Evolutionary conservation across 208 protist genomes (phyloP).

Genomic region (Acanthamoeba comandoni): DNA sequence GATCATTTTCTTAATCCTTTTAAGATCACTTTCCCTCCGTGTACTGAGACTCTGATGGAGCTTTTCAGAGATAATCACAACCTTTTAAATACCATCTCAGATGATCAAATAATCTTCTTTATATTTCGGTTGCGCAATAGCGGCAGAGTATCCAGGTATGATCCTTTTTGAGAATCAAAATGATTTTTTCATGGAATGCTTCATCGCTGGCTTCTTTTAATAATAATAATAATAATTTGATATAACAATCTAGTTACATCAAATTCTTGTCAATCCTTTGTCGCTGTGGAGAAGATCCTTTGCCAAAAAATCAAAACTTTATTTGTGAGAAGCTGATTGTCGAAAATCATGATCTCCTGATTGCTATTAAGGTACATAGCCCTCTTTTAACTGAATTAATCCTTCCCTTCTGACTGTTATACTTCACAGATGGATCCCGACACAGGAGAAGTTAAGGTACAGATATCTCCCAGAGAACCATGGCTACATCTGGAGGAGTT

Average conservation of each 20-base stretch:
- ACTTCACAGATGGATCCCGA: constrained; percentile 30
- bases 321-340: constrained; percentile 54
- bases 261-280: constrained; percentile 61
- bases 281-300: constrained; percentile 4
- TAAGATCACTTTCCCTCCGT: constrained; percentile 45
- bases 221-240: too few relatives aligned
- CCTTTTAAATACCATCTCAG: constrained; percentile 54
- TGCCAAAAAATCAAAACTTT: constrained; percentile 67
- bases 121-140: constrained; percentile 32
- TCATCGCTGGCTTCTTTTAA: too few relatives aligned
- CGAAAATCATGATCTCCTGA: constrained; percentile 61
- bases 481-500: constrained; percentile 55
- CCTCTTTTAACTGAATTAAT: background rate
- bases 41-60: constrained; percentile 67
- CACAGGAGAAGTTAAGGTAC: constrained; percentile 51
- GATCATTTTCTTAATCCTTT: background rate
- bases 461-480: background rate
- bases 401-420: constrained; percentile 5
- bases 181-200: too few relatives aligned
- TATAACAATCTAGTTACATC: constrained; percentile 51
- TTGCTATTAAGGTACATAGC: constrained; percentile 34
- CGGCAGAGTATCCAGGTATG: background rate
- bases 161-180: too few relatives aligned
- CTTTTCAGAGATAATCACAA: constrained; percentile 59
- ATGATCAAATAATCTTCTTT: constrained; percentile 69